These are phyloP conservation scores for Artomyces pyxidatus DNA, from an alignment of 768 basidiomycete genomes.

Conservation along the genomic window DNA sequence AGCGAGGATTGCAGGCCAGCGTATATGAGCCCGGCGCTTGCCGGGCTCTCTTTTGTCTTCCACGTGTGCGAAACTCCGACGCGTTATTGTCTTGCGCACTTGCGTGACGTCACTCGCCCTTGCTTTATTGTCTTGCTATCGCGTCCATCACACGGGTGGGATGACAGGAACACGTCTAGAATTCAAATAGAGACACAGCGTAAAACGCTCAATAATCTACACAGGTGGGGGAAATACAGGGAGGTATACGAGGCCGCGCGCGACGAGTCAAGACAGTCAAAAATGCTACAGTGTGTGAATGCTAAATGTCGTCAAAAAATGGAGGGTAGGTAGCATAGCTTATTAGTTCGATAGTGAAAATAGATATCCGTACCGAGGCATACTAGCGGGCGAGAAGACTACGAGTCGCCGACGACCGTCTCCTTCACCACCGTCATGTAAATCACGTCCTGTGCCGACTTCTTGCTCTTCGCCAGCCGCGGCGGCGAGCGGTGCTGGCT, in stretches of 20 bases:
- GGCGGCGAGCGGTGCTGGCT: constrained; percentile 1
- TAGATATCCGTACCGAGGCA: background rate
- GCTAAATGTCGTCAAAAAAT: background rate
- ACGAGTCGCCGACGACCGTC: background rate
- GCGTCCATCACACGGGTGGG: background rate
- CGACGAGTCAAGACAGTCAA: constrained; percentile 5
- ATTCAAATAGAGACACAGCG: background rate
- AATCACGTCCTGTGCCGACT: constrained; percentile 7
- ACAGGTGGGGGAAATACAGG: constrained; percentile 1
- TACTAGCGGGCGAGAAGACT: background rate
- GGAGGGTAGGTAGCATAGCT: background rate
- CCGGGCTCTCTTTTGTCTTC: background rate
- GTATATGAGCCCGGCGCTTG: constrained; percentile 7
- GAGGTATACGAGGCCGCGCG: constrained; percentile 7
- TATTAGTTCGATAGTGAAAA: background rate
- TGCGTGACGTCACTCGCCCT: no score
- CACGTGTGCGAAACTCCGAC: background rate
- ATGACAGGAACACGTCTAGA: background rate
- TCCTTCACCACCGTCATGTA: constrained; percentile 16
- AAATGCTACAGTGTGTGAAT: constrained; percentile 11
- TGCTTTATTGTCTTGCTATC: constrained; percentile 1
- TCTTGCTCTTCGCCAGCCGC: background rate
- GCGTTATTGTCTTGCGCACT: background rate
- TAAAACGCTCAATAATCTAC: background rate
- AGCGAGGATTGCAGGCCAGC: background rate